Evolutionary conservation across 140 eudicot species (phyloP), one percentile per base, ranked within the genome.

Genomic region (Anethum foeniculum): DNA sequence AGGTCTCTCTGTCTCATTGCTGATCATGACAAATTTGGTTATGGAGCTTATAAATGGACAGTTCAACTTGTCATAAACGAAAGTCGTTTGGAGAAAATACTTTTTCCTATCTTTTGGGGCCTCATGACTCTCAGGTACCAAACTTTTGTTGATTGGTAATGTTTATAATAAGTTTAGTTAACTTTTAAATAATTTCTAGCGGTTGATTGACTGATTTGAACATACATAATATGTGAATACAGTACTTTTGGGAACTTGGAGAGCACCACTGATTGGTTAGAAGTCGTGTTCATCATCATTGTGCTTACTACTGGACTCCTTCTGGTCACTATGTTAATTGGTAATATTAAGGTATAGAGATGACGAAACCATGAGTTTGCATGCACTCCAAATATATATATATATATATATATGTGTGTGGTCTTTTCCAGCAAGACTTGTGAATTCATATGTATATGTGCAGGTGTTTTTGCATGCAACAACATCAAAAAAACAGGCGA

Each of bases 231-330:
- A 11, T 71, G 8, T 34, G 27, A 69, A 5, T 75, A 77, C 84
- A 96, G 99, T 81, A 96, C 99, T 16, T 96, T 96, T 77, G 99
- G 99, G 84, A 93, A 96, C 88, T 82, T 96, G 86, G 97, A 93
- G 86, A 88, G 93, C 91, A 96, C 98, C 21, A 93, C 99, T 6
- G 99, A 96, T 56, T 89, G 97, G 96, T 77, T 93, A 48, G 99
- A 96, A 87, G 85, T 86, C 15, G 84, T 96, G 8, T 96, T 96
- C 43, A 90, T 96, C 74, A 93, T 93, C 83, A 87, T 96, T 27
- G 98, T 96, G 47, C 84, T 96, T 77, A 93, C 99, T 16, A 85
- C 86, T 32, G 99, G 99, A 69, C 96, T 96, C n/a, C 89, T 96
- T 76, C 89, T 96, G 1, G 99, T 96, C 72, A 96, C 99, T 43